Base-by-base conservation (phyloP, 2,329 filamentous ascomycete genomes). In the Pestalotiopsis sp. region DNA sequence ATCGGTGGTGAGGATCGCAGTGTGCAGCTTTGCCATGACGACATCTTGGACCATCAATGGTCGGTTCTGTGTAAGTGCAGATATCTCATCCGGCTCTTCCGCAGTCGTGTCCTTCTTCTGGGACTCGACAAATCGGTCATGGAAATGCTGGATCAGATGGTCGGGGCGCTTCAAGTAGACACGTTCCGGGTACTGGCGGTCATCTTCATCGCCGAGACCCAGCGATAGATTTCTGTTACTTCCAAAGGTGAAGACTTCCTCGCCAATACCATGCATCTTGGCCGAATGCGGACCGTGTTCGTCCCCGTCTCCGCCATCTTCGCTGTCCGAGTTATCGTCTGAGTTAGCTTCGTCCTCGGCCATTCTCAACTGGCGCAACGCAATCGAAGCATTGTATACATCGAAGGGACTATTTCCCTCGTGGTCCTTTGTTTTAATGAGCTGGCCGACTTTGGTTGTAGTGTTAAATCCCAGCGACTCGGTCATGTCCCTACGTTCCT, bases 401-500 rank as follows among this genome's bases (percentile, higher is more conserved):
- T 98, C 96, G 73, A 98, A 95, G 0, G 96, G 95, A 73, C 94
- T 97, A 77, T 97, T 94, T 11, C 95, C 95, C 80, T 98, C 96
- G 69, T 93, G 90, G 76, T 99, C 96, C 79, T 98, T 99, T 65
- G 96, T 93, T 82, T 97, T 98, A 76, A 98, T 95, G 57, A 98
- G 82, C 36, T 91, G 91, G 11, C 91, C 91, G 39, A 91, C 88
- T 75, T 89, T 89, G 72, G 89, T 85, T 23, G 86, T 82, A 20
- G 88, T 84, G 14, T 85, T 87, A 27, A 86, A 86, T 20, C 86
- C 83, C 6, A 88, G 88, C 71, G 91, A 90, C 57, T 90, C 85
- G 3, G 81, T 84, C 72, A 87, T 75, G 66, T 94, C 90, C 49
- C 86, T 87, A 25, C 90, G 85, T 77, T 98, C 95, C 73, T 92